Percentiles rank a stretch among this genome's conserved stretches.
These are phyloP conservation scores for Acanthamoeba triangularis DNA, from an alignment of 208 protist species.

Conservation along the genomic window DNA sequence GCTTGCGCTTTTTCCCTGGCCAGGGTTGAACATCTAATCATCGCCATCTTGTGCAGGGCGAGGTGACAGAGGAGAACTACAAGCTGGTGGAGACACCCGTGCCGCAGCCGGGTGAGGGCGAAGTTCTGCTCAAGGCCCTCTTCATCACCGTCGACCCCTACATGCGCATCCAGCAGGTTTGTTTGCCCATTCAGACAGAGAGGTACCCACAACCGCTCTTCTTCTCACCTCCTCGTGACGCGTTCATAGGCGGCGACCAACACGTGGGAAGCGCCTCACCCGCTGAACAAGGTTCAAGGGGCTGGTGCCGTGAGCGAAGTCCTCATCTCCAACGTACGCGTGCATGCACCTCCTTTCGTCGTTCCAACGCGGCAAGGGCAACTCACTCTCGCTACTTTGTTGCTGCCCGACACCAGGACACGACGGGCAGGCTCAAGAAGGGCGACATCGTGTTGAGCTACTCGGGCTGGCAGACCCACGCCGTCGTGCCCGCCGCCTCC, in stretches of 20 bases:
- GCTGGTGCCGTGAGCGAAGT: conserved; percentile 24
- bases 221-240: too few species aligned
- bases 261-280: conserved; percentile 46
- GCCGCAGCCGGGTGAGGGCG: conserved; percentile 11
- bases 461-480: conserved; percentile 57
- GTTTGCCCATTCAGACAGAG: too few species aligned
- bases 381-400: too few species aligned
- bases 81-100: conserved; percentile 38
- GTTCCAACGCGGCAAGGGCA: too few species aligned
- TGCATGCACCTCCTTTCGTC: too few species aligned
- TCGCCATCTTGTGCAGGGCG: neutral
- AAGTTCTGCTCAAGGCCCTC: conserved; percentile 14
- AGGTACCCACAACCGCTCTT: too few species aligned
- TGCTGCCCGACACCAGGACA: too few species aligned
- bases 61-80: conserved; percentile 70
- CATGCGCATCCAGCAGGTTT: conserved; percentile 76
- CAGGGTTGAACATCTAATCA: neutral
- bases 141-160: conserved; percentile 74
- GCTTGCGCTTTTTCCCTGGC: too few species aligned
- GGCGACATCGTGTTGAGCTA: conserved; percentile 56
- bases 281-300: conserved; percentile 43
- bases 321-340: conserved; percentile 32
- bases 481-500: neutral
- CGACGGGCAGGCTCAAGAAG: conserved; percentile 57
- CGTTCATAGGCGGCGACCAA: conserved; percentile 27